Percentiles rank a stretch among this genome's conserved stretches.
Conservation (phyloP, 2,329 filamentous ascomycete genomes). For the Orbilia brochopaga region DNA sequence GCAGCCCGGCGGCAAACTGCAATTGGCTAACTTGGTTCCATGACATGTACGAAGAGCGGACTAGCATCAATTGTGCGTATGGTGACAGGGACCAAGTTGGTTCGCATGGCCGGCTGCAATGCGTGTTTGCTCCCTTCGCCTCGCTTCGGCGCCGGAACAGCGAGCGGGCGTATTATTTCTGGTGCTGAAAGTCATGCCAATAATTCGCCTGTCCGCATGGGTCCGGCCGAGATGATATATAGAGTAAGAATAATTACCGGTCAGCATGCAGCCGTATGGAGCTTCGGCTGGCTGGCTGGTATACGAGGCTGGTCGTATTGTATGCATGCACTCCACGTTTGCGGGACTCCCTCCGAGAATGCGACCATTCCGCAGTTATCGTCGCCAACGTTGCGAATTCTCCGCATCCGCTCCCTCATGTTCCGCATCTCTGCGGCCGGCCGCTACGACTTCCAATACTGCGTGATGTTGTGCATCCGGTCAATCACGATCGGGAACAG, state of each 20-base stretch:
- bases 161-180: not conserved
- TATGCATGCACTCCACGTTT: no score
- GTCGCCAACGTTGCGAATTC: no score
- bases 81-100: slow-evolving; percentile 3
- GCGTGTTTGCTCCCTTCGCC: not conserved
- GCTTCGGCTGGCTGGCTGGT: no score
- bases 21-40: not conserved
- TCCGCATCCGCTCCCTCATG: not conserved
- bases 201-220: not conserved
- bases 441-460: slow-evolving; percentile 79
- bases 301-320: no score
- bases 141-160: slow-evolving; percentile 45
- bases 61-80: no score
- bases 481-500: slow-evolving; percentile 95
- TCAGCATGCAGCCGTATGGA: no score
- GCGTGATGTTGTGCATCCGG: slow-evolving; percentile 88
- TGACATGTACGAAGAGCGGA: no score
- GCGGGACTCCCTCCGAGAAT: no score
- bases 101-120: slow-evolving; percentile 18
- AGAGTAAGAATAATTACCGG: no score
- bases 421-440: not conserved
- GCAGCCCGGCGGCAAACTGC: slow-evolving; percentile 29
- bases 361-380: no score
- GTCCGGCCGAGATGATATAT: not conserved
- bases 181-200: not conserved